phyloP scores from a whole-genome alignment of 768 basidiomycete species.

The Panellus pusillus region DNA sequence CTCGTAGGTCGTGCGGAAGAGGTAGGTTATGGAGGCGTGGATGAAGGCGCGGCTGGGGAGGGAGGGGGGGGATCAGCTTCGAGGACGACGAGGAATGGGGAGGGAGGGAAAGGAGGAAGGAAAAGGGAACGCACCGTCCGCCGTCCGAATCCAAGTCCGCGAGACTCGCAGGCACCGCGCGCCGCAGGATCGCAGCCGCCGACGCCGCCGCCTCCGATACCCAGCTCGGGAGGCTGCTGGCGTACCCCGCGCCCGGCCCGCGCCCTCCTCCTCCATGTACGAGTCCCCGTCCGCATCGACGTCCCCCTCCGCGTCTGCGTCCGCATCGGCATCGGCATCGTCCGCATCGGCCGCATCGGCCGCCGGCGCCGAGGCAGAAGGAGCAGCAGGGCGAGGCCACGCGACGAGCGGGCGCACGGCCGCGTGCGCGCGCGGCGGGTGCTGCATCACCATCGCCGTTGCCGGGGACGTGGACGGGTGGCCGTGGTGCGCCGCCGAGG shows the following conservation, averaged over 20 bases:
- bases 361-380: no score
- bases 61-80: slow-evolving; percentile 10
- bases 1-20: slow-evolving; percentile 70
- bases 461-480: not conserved
- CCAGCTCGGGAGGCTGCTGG: no score
- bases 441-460: not conserved
- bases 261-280: slow-evolving; percentile 28
- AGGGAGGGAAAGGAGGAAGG: slow-evolving; percentile 3
- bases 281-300: slow-evolving; percentile 25
- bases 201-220: not conserved
- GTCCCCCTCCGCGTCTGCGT: slow-evolving; percentile 12
- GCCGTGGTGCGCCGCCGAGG: not conserved
- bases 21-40: slow-evolving; percentile 56
- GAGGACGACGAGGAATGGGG: slow-evolving; percentile 1
- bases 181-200: slow-evolving; percentile 20
- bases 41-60: slow-evolving; percentile 57
- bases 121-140: slow-evolving; percentile 52
- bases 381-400: slow-evolving; percentile 1
- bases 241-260: no score
- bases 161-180: slow-evolving; percentile 40
- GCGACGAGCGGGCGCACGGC: slow-evolving; percentile 7
- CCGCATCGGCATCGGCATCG: slow-evolving; percentile 34
- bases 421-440: slow-evolving; percentile 19
- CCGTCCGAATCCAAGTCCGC: slow-evolving; percentile 61
- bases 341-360: no score